Base-by-base conservation (phyloP, 495 filamentous ascomycete species). In the Penicillium ochrochloron region DNA sequence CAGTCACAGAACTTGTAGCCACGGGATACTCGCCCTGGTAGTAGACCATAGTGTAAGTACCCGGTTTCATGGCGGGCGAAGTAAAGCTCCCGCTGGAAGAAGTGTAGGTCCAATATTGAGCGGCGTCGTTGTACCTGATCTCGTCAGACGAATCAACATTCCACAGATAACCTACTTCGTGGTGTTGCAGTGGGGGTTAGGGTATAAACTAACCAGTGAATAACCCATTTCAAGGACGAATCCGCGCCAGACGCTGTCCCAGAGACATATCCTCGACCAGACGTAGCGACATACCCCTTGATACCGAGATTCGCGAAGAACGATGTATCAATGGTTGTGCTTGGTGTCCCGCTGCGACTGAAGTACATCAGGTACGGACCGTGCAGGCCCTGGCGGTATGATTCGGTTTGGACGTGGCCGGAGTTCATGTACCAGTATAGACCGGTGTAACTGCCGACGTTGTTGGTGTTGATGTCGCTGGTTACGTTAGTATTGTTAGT, bases 371-470 rank as follows among this genome's bases (percentile, higher is more conserved):
- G 78, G 70, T 90, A 90, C 0, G 88, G 88, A 10, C 88, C 88
- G 71, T 90, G 86, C n/a, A 90, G 78, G 27, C 88, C 88, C 76
- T 80, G 85, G 31, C 88, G 81, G 74, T 74, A 88, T 6, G 76
- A 62, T 63, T 90, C 88, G 4, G 87, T 90, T 71, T 88, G 84
- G 11, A 85, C 85, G 59, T 88, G 86, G 14, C 80, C 81, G 23
- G 82, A 85, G 76, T 88, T 89, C 88, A 89, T 90, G 72, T 89
- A 90, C 79, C 85, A 89, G 76, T 88, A 89, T 0, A 89, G 79
- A 44, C 84, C 83, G 11, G 83, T 88, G 52, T 81, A 83, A 7
- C 67, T 74, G 27, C 82, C 84, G 14, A 80, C 86, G 60, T 88
- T 86, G 76, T 90, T 90, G 55, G 79, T 71, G 67, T 90, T 81